These are phyloP conservation scores for Hebeloma cylindrosporum DNA, from an alignment of 768 basidiomycete genomes.

Conservation along the genomic window DNA sequence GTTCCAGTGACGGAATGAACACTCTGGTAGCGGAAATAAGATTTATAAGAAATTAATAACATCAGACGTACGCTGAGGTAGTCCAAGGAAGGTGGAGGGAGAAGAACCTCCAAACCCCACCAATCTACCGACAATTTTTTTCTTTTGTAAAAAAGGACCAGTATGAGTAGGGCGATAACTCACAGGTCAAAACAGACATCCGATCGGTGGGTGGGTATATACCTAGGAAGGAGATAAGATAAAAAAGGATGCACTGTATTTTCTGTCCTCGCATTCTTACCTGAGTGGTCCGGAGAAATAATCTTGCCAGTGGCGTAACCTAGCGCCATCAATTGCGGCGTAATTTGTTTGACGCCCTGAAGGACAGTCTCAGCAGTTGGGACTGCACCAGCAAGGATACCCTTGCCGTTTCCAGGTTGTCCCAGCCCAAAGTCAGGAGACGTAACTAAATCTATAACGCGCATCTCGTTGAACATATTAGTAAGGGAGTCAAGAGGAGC, in stretches of 20 bases:
- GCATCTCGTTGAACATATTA: slow-evolving; percentile 55
- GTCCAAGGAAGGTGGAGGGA: slow-evolving; percentile 68
- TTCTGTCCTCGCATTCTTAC: slow-evolving; percentile 23
- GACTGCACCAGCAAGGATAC: slow-evolving; percentile 70
- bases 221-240: slow-evolving; percentile 36
- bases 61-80: slow-evolving; percentile 52
- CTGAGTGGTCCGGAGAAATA: slow-evolving; percentile 65
- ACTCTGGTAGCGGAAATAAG: slow-evolving; percentile 34
- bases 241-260: not conserved
- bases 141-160: slow-evolving; percentile 7
- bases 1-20: slow-evolving; percentile 60
- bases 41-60: not conserved
- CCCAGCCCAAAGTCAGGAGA: slow-evolving; percentile 71
- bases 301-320: slow-evolving; percentile 74
- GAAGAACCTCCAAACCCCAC: slow-evolving; percentile 84
- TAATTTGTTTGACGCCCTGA: slow-evolving; percentile 66
- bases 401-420: slow-evolving; percentile 65
- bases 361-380: slow-evolving; percentile 75
- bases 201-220: slow-evolving; percentile 75
- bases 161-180: slow-evolving; percentile 24
- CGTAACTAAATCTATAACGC: slow-evolving; percentile 57
- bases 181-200: slow-evolving; percentile 78
- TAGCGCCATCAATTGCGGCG: slow-evolving; percentile 74
- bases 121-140: slow-evolving; percentile 75
- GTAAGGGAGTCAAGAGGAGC: slow-evolving; percentile 52